A percentile compares a stretch with the other conserved stretches of the same genome.
Conservation (phyloP, 2,329 filamentous ascomycete genomes). For the Thielaviopsis musarum region DNA sequence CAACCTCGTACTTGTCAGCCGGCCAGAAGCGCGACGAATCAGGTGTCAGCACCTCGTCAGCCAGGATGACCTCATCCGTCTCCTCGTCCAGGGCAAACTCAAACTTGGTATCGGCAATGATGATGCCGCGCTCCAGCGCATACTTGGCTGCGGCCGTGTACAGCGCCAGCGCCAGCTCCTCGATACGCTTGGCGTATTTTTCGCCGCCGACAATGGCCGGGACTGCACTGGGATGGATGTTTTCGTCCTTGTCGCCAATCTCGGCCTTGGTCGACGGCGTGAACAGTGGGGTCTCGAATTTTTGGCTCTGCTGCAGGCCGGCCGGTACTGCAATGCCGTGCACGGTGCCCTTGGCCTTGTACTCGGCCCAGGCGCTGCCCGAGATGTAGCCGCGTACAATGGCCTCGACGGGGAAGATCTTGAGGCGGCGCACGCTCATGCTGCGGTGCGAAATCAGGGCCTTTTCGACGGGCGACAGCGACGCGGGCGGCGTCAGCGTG, state of each 20-base stretch:
- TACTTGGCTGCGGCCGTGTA: constrained; percentile 38
- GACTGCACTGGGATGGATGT: constrained; percentile 59
- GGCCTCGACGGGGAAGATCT: constrained; percentile 63
- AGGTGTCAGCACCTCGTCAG: constrained; percentile 76
- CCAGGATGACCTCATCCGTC: constrained; percentile 21
- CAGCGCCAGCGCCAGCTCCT: constrained; percentile 19
- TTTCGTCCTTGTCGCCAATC: constrained; percentile 63
- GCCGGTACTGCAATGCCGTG: constrained; percentile 55
- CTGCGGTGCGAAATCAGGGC: constrained; percentile 43
- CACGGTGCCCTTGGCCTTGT: constrained; percentile 56
- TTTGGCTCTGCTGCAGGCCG: constrained; percentile 54
- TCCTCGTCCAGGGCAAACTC: constrained; percentile 28
- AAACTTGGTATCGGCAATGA: constrained; percentile 32
- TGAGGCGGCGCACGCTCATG: constrained; percentile 61
- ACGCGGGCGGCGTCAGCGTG: constrained; percentile 24
- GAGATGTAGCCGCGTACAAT: constrained; percentile 83
- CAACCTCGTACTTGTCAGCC: constrained; percentile 43
- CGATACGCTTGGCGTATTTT: constrained; percentile 18
- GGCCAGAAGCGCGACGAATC: constrained; percentile 81
- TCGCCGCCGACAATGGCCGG: constrained; percentile 25
- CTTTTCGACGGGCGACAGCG: constrained; percentile 27
- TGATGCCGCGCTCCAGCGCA: constrained; percentile 27
- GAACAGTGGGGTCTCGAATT: constrained; percentile 46
- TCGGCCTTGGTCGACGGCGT: constrained; percentile 79
- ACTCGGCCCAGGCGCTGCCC: constrained; percentile 67